A percentile compares a stretch with the other conserved stretches of the same genome.
Evolutionary conservation across 1,284 basidiomycete genomes (phyloP).

Genomic region (Trichosporon sp.): DNA sequence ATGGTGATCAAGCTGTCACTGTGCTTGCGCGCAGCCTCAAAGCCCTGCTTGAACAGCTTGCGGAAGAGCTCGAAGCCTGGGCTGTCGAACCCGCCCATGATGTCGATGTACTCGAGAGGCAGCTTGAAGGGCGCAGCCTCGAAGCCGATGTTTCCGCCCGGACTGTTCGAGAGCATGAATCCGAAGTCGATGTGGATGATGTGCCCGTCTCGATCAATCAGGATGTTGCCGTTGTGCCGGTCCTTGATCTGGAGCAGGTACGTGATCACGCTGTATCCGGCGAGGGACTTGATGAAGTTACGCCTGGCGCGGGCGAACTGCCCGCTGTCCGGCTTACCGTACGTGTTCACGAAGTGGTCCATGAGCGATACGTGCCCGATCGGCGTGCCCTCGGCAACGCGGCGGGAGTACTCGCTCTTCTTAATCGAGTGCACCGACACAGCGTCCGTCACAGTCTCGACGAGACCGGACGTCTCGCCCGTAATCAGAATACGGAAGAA

Average conservation of each 20-base stretch:
- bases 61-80: constrained; percentile 82
- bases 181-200: constrained; percentile 89
- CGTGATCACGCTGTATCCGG: constrained; percentile 91
- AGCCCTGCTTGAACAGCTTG: constrained; percentile 85
- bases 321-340: constrained; percentile 82
- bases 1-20: constrained; percentile 95
- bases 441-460: constrained; percentile 94
- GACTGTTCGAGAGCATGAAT: constrained; percentile 96
- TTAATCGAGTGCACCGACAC: constrained; percentile 99
- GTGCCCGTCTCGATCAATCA: constrained; percentile 92
- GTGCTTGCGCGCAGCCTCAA: constrained; percentile 91
- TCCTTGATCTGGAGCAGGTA: constrained; percentile 98
- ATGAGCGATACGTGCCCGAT: constrained; percentile 82
- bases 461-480: constrained; percentile 86
- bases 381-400: constrained; percentile 71
- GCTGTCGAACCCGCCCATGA: constrained; percentile 83
- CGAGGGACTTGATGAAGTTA: constrained; percentile 93
- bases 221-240: constrained; percentile 97
- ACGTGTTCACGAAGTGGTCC: constrained; percentile 86
- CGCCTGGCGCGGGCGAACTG: constrained; percentile 81
- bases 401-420: constrained; percentile 92
- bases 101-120: constrained; percentile 90
- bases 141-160: constrained; percentile 91
- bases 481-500: constrained; percentile 92
- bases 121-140: constrained; percentile 99